A percentile compares a stretch with the other conserved stretches of the same genome.
Conservation (phyloP, 1,139 yeast species). For the Suhomyces taliae region DNA sequence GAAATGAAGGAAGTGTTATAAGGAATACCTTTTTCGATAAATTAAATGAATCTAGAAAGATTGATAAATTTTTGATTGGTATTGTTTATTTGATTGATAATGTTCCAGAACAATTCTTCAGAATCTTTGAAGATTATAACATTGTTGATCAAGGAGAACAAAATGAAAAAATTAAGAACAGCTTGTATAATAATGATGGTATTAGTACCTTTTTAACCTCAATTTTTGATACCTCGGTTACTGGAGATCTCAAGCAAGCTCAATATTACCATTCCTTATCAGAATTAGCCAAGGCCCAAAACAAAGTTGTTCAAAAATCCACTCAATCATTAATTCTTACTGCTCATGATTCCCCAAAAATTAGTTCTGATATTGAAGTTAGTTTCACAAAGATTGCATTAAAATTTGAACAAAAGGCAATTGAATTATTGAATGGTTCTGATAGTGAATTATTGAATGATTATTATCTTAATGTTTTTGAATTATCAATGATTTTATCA, state of each 20-base stretch:
- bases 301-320: constrained; percentile 6
- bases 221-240: constrained; percentile 17
- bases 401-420: constrained; percentile 34
- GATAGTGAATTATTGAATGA: not conserved
- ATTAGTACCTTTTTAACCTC: constrained; percentile 23
- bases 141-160: constrained; percentile 9
- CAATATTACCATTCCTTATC: constrained; percentile 40
- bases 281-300: constrained; percentile 27
- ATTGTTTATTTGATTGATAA: constrained; percentile 34
- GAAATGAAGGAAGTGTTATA: constrained; percentile 27
- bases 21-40: constrained; percentile 22
- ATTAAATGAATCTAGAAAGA: constrained; percentile 16
- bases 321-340: constrained; percentile 5
- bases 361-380: constrained; percentile 11
- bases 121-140: constrained; percentile 24
- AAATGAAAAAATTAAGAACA: constrained; percentile 18
- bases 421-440: constrained; percentile 18
- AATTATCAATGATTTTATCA: constrained; percentile 28
- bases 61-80: constrained; percentile 36
- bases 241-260: constrained; percentile 20
- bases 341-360: not conserved
- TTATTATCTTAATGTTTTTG: constrained; percentile 33
- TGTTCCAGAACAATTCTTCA: constrained; percentile 24
- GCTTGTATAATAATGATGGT: constrained; percentile 17
- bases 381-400: constrained; percentile 28